These are phyloP conservation scores for Pichia eremophila DNA, from an alignment of 805 yeast genomes.

Conservation along the genomic window DNA sequence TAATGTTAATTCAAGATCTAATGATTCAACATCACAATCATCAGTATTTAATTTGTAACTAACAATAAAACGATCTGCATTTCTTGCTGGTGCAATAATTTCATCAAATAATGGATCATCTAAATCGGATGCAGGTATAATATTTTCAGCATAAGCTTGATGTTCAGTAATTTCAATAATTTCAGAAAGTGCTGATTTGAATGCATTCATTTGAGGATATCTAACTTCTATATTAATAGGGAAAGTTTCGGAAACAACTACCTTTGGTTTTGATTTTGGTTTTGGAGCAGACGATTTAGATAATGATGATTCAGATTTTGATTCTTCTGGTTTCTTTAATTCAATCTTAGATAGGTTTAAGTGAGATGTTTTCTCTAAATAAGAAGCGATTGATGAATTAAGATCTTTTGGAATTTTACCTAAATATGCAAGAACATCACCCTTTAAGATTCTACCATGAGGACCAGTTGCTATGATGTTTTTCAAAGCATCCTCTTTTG, in stretches of 20 bases:
- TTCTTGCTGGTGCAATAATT: slow-evolving; percentile 37
- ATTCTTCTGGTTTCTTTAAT: slow-evolving; percentile 21
- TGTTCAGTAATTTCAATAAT: slow-evolving; percentile 39
- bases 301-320: background rate
- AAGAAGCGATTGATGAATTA: slow-evolving; percentile 44
- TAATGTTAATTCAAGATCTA: slow-evolving; percentile 28
- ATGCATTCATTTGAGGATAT: slow-evolving; percentile 1
- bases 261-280: slow-evolving; percentile 24
- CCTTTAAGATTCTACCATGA: slow-evolving; percentile 76
- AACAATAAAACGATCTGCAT: slow-evolving; percentile 33
- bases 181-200: slow-evolving; percentile 28
- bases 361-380: slow-evolving; percentile 45
- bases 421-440: slow-evolving; percentile 79
- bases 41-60: slow-evolving; percentile 24
- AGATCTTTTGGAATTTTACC: slow-evolving; percentile 60
- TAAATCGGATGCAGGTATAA: slow-evolving; percentile 34
- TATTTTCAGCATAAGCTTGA: slow-evolving; percentile 31
- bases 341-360: slow-evolving; percentile 68
- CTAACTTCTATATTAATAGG: slow-evolving; percentile 4
- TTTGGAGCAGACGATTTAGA: slow-evolving; percentile 18
- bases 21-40: slow-evolving; percentile 16
- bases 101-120: slow-evolving; percentile 56
- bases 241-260: background rate
- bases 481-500: slow-evolving; percentile 58
- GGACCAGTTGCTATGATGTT: slow-evolving; percentile 84